phyloP scores from a whole-genome alignment of 495 filamentous ascomycete species.

The Astrothelium subdiscretum region DNA sequence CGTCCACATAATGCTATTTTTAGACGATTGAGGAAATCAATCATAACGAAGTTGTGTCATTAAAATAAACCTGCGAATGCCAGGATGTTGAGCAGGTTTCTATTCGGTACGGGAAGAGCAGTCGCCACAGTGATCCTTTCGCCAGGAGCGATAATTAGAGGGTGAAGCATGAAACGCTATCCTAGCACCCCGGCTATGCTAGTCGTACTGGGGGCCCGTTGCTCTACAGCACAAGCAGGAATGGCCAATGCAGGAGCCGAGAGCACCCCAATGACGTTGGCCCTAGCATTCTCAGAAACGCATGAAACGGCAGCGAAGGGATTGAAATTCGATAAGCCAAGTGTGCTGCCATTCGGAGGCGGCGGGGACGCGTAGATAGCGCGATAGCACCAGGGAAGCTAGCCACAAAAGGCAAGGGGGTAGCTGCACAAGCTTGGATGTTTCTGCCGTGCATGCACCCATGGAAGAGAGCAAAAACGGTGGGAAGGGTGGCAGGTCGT shows the following conservation, averaged over 20 bases:
- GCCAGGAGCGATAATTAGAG: not conserved
- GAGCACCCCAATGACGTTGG: not conserved
- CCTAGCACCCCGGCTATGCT: not conserved
- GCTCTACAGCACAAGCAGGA: not conserved
- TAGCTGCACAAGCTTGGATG: not conserved
- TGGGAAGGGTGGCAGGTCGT: not conserved
- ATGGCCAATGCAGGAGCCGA: not conserved
- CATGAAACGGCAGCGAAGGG: not conserved
- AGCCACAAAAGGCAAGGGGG: not conserved
- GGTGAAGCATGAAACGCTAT: not conserved
- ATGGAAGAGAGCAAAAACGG: too few relatives aligned
- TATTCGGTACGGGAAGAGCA: not conserved
- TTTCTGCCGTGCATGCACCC: not conserved
- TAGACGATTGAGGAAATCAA: not conserved
- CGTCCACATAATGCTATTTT: too few relatives aligned
- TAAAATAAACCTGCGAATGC: not conserved
- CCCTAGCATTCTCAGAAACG: not conserved
- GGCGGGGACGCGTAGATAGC: not conserved
- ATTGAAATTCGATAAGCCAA: too few relatives aligned
- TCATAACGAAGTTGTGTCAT: not conserved
- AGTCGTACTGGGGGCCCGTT: not conserved
- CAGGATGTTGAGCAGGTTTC: not conserved
- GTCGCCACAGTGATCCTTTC: not conserved
- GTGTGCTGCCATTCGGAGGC: not conserved
- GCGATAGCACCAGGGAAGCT: not conserved